phyloP scores from a whole-genome alignment of 2,329 filamentous ascomycete species.

The Lanzia echinophila region DNA sequence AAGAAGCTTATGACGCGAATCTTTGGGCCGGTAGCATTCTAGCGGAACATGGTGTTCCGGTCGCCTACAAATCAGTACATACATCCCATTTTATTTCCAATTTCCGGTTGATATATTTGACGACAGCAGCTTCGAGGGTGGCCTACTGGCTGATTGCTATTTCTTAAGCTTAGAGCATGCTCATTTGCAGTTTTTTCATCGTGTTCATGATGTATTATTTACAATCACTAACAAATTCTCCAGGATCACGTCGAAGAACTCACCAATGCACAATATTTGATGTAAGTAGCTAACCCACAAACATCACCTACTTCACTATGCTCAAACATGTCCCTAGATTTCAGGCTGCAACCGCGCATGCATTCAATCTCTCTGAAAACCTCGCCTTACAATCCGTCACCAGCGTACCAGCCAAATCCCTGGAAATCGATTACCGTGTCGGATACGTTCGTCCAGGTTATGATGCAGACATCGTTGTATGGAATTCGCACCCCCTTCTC shows the following conservation, averaged over 20 bases:
- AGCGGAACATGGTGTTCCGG: slow-evolving; percentile 34
- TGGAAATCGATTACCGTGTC: slow-evolving; percentile 38
- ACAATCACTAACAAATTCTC: neutral
- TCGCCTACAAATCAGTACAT: slow-evolving; percentile 37
- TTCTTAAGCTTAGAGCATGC: too few species aligned
- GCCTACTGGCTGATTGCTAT: too few species aligned
- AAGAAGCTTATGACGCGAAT: slow-evolving; percentile 37
- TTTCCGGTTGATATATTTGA: too few species aligned
- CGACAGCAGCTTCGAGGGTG: too few species aligned
- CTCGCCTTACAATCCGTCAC: slow-evolving; percentile 40
- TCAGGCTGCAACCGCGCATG: slow-evolving; percentile 36
- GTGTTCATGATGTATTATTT: too few species aligned
- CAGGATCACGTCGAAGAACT: slow-evolving; percentile 32
- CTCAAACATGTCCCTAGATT: slow-evolving; percentile 19
- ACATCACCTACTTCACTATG: neutral
- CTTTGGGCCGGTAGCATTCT: slow-evolving; percentile 37
- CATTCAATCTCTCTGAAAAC: slow-evolving; percentile 36
- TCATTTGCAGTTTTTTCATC: too few species aligned
- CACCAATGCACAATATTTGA: slow-evolving; percentile 37
- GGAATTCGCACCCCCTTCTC: slow-evolving; percentile 42
- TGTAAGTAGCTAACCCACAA: slow-evolving; percentile 20
- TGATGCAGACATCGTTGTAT: slow-evolving; percentile 45
- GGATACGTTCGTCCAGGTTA: slow-evolving; percentile 40
- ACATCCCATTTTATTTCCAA: too few species aligned
- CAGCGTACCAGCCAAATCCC: slow-evolving; percentile 38